These are phyloP conservation scores for Kregervanrija pseudodelftensis DNA, from an alignment of 805 yeast genomes.

Conservation along the genomic window DNA sequence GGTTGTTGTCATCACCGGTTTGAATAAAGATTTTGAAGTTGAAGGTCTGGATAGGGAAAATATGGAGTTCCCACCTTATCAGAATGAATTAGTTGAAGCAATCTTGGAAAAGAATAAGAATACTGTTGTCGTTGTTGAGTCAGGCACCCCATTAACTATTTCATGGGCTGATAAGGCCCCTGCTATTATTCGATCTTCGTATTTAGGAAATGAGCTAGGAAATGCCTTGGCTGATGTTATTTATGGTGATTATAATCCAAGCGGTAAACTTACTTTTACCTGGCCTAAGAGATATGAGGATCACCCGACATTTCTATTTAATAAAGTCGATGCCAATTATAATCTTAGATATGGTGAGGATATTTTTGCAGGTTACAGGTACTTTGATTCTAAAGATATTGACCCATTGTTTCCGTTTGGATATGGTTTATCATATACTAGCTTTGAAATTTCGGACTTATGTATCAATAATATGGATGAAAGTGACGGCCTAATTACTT, in stretches of 20 bases:
- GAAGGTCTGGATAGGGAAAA: constrained; percentile 34
- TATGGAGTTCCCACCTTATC: constrained; percentile 31
- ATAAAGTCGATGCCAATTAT: constrained; percentile 31
- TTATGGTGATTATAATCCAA: constrained; percentile 37
- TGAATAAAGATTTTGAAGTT: constrained; percentile 34
- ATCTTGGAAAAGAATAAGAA: constrained; percentile 29
- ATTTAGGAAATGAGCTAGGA: constrained; percentile 36
- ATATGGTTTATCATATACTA: constrained; percentile 36
- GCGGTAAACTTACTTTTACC: constrained; percentile 36
- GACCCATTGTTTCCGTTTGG: constrained; percentile 38
- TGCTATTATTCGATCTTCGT: constrained; percentile 31
- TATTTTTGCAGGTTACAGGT: constrained; percentile 38
- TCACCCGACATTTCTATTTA: constrained; percentile 29
- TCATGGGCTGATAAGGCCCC: constrained; percentile 31
- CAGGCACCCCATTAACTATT: constrained; percentile 35
- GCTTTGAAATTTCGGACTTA: constrained; percentile 28
- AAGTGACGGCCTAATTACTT: constrained; percentile 6
- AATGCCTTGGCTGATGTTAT: constrained; percentile 37
- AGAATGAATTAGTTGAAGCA: constrained; percentile 28
- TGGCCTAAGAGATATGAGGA: constrained; percentile 30
- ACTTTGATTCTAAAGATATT: constrained; percentile 31
- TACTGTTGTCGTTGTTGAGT: constrained; percentile 32
- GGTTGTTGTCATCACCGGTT: constrained; percentile 31
- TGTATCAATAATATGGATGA: constrained; percentile 19
- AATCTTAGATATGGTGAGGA: constrained; percentile 38